Base-by-base conservation (phyloP, 2,329 filamentous ascomycete species). In the Rhynchosporium graminicola region DNA sequence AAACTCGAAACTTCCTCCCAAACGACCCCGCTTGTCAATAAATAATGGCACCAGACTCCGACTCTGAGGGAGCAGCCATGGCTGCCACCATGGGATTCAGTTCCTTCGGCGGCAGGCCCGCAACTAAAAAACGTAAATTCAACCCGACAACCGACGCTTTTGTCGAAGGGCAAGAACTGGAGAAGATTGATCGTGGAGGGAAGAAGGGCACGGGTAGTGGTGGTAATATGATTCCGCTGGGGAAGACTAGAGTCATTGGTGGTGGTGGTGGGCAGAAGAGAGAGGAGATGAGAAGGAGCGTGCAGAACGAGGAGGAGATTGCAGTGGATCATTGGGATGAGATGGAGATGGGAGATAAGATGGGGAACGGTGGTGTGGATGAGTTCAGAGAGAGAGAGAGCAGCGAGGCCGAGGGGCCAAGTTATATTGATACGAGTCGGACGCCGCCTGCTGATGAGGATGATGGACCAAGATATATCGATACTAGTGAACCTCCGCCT, bases 11-110 rank as follows among this genome's bases (percentile, higher is more conserved):
- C 42, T 38, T 33, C 9, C 46, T 15, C 29, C n/a, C 20, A 36
- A 40, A 29, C 28, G 38, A 43, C 33, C 47, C 43, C 20, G 3
- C 36, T 3, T 31, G 4, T 8, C 51, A 9, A 42, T 28, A n/a
- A n/a, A 43, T 10, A 47, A 66, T 65, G 64, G 57, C 63, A 31
- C 55, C 38, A 5, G 50, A 55, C 8, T 52, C 56, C 36, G 65
- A 66, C 7, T 57, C 51, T 28, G 68, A 70, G 43, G 62, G 65
- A 29, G 63, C 62, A 6, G 67, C 65, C 10, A 69, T 71, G 68
- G 79, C 83, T 55, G 82, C 83, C 47, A 81, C 83, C 52, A 88
- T 92, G 86, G 90, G 90, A 66, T 92, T 92, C 75, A 82, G 86
- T 8, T 82, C 84, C 62, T 93, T 93, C 72, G 89, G 89, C 67